phyloP scores from a whole-genome alignment of 1,284 basidiomycete species.

The Amylostereum areolatum region DNA sequence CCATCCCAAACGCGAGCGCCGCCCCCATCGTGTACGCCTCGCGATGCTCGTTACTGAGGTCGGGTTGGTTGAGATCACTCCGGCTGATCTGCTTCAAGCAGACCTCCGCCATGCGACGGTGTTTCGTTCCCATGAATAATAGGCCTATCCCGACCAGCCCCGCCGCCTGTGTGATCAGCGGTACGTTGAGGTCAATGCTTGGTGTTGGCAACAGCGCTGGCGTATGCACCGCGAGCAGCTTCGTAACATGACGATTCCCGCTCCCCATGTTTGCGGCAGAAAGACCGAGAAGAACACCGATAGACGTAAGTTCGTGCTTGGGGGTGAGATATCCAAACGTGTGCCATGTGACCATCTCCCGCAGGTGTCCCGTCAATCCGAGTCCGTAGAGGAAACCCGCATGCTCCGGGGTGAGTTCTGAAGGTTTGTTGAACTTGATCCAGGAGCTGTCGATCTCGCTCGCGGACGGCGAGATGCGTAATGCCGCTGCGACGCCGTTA shows the following conservation, averaged over 20 bases:
- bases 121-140: slow-evolving; percentile 83
- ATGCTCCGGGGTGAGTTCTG: slow-evolving; percentile 83
- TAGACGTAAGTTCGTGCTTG: slow-evolving; percentile 92
- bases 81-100: slow-evolving; percentile 82
- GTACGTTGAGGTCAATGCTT: slow-evolving; percentile 84
- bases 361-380: slow-evolving; percentile 87
- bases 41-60: slow-evolving; percentile 77
- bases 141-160: slow-evolving; percentile 88
- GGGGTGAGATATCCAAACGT: slow-evolving; percentile 90
- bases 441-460: slow-evolving; percentile 82
- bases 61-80: slow-evolving; percentile 70
- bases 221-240: slow-evolving; percentile 88
- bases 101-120: slow-evolving; percentile 89
- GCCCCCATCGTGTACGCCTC: slow-evolving; percentile 92
- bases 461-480: slow-evolving; percentile 78
- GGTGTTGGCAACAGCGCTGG: slow-evolving; percentile 87
- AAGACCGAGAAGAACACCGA: slow-evolving; percentile 88
- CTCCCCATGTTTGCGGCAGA: slow-evolving; percentile 90
- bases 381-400: slow-evolving; percentile 94
- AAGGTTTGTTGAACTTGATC: slow-evolving; percentile 90
- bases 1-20: slow-evolving; percentile 89
- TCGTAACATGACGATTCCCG: slow-evolving; percentile 82
- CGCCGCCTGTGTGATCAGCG: slow-evolving; percentile 85
- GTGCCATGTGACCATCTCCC: slow-evolving; percentile 84
- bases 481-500: slow-evolving; percentile 89